phyloP scores from a whole-genome alignment of 129 eudicot species.

The Flaveria brownii region DNA sequence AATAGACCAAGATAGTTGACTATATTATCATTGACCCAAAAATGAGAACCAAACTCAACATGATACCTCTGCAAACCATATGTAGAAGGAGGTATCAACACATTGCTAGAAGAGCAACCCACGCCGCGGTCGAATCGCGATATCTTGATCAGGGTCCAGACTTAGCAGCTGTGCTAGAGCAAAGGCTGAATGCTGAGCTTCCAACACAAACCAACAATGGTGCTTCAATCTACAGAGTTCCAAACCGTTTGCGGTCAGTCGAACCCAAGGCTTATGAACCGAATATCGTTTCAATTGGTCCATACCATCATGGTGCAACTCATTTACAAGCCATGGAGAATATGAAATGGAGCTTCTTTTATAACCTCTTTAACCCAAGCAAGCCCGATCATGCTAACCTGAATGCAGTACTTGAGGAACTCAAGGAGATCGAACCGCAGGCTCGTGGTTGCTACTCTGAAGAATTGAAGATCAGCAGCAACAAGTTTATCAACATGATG shows the following conservation, averaged over 20 bases:
- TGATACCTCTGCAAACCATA: background rate
- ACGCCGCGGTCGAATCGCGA: constrained; percentile 1
- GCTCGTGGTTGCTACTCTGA: constrained; percentile 39
- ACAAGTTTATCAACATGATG: constrained; percentile 32
- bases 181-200: constrained; percentile 25
- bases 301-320: constrained; percentile 36
- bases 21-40: background rate
- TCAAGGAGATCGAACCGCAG: constrained; percentile 21
- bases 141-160: background rate
- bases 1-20: background rate
- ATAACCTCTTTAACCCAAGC: constrained; percentile 23
- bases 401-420: background rate
- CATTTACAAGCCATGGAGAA: constrained; percentile 30
- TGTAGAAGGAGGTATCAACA: background rate
- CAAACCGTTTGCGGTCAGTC: constrained; percentile 19
- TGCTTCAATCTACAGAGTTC: constrained; percentile 37
- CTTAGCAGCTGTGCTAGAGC: constrained; percentile 20
- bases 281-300: constrained; percentile 43
- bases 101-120: constrained; percentile 9
- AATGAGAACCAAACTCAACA: constrained; percentile 16
- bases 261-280: constrained; percentile 40
- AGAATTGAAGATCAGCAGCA: constrained; percentile 17
- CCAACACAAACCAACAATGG: constrained; percentile 15
- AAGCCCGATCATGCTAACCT: constrained; percentile 22
- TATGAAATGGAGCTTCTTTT: constrained; percentile 35